These are phyloP conservation scores for Diaporthe australafricana DNA, from an alignment of 2,329 filamentous ascomycete species.

Conservation along the genomic window DNA sequence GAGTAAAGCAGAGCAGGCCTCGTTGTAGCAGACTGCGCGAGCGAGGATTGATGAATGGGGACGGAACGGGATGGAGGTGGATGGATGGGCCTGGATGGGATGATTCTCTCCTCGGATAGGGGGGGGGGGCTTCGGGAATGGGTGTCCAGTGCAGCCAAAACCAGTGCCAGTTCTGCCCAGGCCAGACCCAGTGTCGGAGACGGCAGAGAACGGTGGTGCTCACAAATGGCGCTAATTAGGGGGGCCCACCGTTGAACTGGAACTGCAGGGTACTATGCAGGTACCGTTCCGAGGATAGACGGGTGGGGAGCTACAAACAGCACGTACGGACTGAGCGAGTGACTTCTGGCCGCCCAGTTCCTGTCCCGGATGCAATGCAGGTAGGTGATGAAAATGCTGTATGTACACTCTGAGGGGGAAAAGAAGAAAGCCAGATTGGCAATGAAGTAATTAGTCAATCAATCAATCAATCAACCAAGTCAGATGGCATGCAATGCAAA, in stretches of 20 bases:
- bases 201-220: conserved; percentile 19
- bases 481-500: background rate
- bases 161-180: background rate
- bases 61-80: conserved; percentile 19
- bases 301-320: conserved; percentile 15
- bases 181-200: background rate
- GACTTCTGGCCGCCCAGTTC: background rate
- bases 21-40: conserved; percentile 27
- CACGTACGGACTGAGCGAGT: background rate
- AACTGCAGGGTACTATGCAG: conserved; percentile 26
- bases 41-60: conserved; percentile 18
- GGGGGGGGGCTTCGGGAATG: conserved; percentile 10
- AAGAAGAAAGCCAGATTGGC: background rate
- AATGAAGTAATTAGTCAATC: background rate
- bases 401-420: background rate
- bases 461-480: background rate
- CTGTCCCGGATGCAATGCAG: background rate
- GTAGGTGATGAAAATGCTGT: background rate
- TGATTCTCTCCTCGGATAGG: conserved; percentile 7
- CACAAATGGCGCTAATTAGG: conserved; percentile 24
- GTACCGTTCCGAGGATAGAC: background rate
- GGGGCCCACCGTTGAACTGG: conserved; percentile 25
- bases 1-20: conserved; percentile 38
- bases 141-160: conserved; percentile 1
- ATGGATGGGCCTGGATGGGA: conserved; percentile 18